Evolutionary conservation across 148 eudicot genomes (phyloP), one percentile per base, ranked within the genome.

Genomic region (Drosera capensis): DNA sequence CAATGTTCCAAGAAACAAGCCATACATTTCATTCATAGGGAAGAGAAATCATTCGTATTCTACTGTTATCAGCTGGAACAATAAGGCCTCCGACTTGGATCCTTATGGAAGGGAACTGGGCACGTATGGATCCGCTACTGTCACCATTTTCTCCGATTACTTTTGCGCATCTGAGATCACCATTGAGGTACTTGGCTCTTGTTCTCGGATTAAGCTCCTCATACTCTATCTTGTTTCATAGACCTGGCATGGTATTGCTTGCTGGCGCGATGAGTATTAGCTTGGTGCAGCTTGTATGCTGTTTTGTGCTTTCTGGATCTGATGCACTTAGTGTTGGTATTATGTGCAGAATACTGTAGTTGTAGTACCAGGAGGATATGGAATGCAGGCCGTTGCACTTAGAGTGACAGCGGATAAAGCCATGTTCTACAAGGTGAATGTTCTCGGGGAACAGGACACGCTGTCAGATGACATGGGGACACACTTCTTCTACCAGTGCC

Each of bases 351-450:
- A 85, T 44, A 67, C 80, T 29, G 78, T 80, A 12, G 68, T 69
- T 1, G 83, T 80, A 14, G 44, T 26, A 4, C 72, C 79, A 1
- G 88, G 86, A 8, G 53, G 56, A 5, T 18, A 38, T 3, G 87
- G 86, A 20, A 72, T 67, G 78, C 99, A 92, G 57, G 99, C 88
- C 2, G 95, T 85, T 37, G 99, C 99, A 17, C 48, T 92, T 48
- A 85, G 94, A 61, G 35, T 85, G 15, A 36, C 80, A 0, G 82
- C 86, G 3, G 77, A 76, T 24, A 78, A 65, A 42, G 74, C 94
- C 4, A 40, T 78, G 64, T 64, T 92, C 25, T 70, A 80, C 55
- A 64, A 51, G 54, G 93, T 74, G 0, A 53, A 70, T 25, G 56
- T 85, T 8, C 47, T 92, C 52, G 99, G 99, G 18, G 43, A 77